Evolutionary conservation across 139 green algal species (phyloP), one percentile per base, ranked within the genome.

Genomic region (Astrephomene gubernaculifera): DNA sequence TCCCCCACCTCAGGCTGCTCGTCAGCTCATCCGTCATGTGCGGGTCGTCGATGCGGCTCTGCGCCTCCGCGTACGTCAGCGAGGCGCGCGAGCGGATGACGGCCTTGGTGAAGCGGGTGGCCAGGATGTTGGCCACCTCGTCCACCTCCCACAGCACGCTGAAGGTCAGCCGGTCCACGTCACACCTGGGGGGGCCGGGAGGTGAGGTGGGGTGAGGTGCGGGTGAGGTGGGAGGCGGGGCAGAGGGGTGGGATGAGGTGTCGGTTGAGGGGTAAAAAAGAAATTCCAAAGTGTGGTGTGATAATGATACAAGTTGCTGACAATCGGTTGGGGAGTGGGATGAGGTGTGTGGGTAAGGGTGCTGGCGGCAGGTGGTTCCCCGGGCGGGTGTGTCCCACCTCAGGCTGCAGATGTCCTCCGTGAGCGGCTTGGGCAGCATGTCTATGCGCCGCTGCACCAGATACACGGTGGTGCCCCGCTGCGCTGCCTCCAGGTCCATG

Each of bases 381-480:
- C n/a, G n/a, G n/a, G n/a, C n/a, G n/a, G n/a, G n/a, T n/a, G n/a
- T n/a, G n/a, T 3, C 89, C 1, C 86, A 91, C 90, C 87, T 87
- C 2, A 95, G 53, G 19, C 89, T 95, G 93, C 97, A 99, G 38
- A 99, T 97, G 83, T 99, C 94, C 88, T 99, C 97, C 0, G 94
- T 98, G 31, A 98, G 91, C 7, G 96, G 91, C 87, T 96, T 97
- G 67, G 96, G 96, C 61, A 99, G 91, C 96, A 99, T 99, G 90
- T 97, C 94, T 17, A 99, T 96, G n/a, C 95, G 90, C 14, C 93
- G 90, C 75, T 97, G 61, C 85, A 98, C 96, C 78, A 98, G 89
- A 87, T 98, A 98, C 8, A 90, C 89, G 0, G 93, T 96, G 6
- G 96, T 98, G 31, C 88, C 92, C 17, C 96, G 83, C 29, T n/a